Base-by-base conservation (phyloP, 2,329 filamentous ascomycete species). In the Fusarium sp. region DNA sequence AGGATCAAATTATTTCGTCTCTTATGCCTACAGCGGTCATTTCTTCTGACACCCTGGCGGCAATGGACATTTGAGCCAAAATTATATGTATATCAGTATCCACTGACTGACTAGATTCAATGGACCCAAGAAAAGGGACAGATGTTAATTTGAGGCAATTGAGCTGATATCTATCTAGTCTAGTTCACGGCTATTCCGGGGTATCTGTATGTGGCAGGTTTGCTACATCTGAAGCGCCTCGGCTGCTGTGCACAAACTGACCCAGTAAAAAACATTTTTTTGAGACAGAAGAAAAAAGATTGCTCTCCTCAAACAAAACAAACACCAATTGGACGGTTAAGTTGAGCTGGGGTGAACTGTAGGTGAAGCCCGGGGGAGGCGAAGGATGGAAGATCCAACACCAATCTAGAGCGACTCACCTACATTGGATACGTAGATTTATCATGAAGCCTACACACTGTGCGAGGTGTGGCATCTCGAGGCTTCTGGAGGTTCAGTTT, bases 241-340 rank as follows among this genome's bases (percentile, higher is more conserved):
- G 54, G 65, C 15, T 59, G 32, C 24, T 54, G 32, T 40, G 53
- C 56, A 54, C 38, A 65, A n/a, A 65, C 22, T 46, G n/a, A 9
- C 56, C 34, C 32, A 65, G 16, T 27, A 49, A 65, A 53, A 48
- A 52, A 30, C 7, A 7, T 8, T 12, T n/a, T 53, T 41, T 55
- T 55, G 40, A 32, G 24, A 22, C 8, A 29, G 20, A 27, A n/a
- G n/a, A 51, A 51, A 71, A 58, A 65, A 56, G 40, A 53, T 15
- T 52, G 44, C 38, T 70, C 63, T 57, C 66, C 57, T 64, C 44
- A 54, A 55, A 64, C 55, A 55, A 55, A 43, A 62, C 48, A 70
- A 49, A 62, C 54, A 61, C 61, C 62, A 70, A 67, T 73, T 74
- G 68, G 68, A 71, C 61, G 48, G 68, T 53, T 52, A 66, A 55